Percentiles rank a stretch among this genome's conserved stretches.
Conservation (phyloP, 345 rosid genomes). For the Draba incana region DNA sequence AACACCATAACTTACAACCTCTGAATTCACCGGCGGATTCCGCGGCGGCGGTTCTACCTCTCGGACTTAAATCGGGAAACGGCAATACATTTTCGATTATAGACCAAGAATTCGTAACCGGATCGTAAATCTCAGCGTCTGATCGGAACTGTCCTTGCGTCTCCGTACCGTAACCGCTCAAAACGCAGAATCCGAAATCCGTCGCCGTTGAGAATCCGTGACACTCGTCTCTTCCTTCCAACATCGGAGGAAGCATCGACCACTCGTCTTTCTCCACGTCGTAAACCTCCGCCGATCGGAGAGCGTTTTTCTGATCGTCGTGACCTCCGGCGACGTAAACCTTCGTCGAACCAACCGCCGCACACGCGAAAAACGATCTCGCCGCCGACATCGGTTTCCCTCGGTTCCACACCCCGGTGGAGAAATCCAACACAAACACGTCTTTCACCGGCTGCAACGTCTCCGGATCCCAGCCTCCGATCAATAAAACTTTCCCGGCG, state of each 20-base stretch:
- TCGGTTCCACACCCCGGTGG: constrained; percentile 43
- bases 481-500: constrained; percentile 43
- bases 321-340: constrained; percentile 70
- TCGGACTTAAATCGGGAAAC: constrained; percentile 47
- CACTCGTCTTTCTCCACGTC: constrained; percentile 58
- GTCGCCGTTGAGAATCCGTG: constrained; percentile 47
- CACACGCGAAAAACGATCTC: constrained; percentile 61
- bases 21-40: constrained; percentile 29
- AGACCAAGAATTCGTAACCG: constrained; percentile 45
- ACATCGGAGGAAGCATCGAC: constrained; percentile 49
- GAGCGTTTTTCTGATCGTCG: constrained; percentile 62
- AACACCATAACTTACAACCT: constrained; percentile 45
- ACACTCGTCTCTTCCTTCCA: constrained; percentile 63
- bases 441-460: constrained; percentile 55
- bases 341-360: constrained; percentile 37
- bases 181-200: constrained; percentile 50
- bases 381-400: constrained; percentile 57
- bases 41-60: constrained; percentile 43
- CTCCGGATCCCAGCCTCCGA: constrained; percentile 68
- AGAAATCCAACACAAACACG: constrained; percentile 52
- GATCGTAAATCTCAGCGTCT: constrained; percentile 59
- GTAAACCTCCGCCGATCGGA: constrained; percentile 53
- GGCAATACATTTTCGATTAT: constrained; percentile 49
- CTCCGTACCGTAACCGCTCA: constrained; percentile 65
- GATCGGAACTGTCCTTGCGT: constrained; percentile 57